phyloP scores from a whole-genome alignment of 257 asterid species.

The Misopates orontium region DNA sequence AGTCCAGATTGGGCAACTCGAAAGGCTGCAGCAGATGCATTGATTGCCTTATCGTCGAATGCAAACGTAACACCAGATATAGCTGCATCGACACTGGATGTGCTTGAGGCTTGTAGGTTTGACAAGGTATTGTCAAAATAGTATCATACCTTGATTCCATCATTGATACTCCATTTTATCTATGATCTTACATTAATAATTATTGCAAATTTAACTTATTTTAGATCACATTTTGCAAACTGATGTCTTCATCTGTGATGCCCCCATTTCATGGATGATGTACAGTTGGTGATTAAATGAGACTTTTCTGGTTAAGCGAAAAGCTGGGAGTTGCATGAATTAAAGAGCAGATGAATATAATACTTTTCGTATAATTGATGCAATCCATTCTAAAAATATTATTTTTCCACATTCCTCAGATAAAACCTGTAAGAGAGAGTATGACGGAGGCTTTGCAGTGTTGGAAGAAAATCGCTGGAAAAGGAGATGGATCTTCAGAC shows the following conservation, averaged over 20 bases:
- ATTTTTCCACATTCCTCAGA: conserved; percentile 42
- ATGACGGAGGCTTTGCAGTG: conserved; percentile 92
- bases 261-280: conserved; percentile 12
- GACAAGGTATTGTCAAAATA: conserved; percentile 66
- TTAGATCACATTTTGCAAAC: conserved; percentile 20
- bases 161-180: conserved; percentile 4
- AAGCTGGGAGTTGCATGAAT: conserved; percentile 8
- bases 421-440: conserved; percentile 94
- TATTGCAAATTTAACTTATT: background rate
- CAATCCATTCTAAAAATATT: conserved; percentile 13
- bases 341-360: background rate
- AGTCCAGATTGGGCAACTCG: conserved; percentile 97
- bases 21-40: conserved; percentile 95
- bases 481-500: conserved; percentile 74
- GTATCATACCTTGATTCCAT: background rate
- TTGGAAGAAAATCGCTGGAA: conserved; percentile 92
- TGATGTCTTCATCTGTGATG: conserved; percentile 5
- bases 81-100: conserved; percentile 71
- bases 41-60: conserved; percentile 61
- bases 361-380: conserved; percentile 11
- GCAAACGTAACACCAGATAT: conserved; percentile 56
- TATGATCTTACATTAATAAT: background rate
- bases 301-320: conserved; percentile 19
- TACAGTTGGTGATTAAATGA: conserved; percentile 14
- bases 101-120: conserved; percentile 88